Evolutionary conservation across 108 stramenopile genomes (phyloP).

Genomic region (Nannochloropsis gaditana): DNA sequence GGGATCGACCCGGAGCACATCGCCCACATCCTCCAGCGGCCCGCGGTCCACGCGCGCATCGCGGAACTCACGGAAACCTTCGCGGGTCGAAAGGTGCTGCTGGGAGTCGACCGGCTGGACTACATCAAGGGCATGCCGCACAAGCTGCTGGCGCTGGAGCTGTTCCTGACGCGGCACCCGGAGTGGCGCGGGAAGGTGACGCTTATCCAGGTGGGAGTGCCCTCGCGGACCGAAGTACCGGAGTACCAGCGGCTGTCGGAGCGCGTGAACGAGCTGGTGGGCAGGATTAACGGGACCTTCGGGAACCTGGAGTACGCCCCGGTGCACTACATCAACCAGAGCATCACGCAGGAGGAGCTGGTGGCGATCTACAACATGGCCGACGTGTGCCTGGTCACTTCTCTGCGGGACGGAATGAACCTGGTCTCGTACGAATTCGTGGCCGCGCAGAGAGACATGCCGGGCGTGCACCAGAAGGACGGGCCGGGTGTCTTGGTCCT

Average conservation of each 20-base stretch:
- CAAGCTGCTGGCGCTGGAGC: slow-evolving; percentile 49
- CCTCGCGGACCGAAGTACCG: slow-evolving; percentile 45
- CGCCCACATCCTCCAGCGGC: slow-evolving; percentile 27
- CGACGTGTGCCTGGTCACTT: slow-evolving; percentile 49
- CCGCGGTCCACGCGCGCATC: slow-evolving; percentile 43
- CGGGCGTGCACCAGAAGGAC: slow-evolving; percentile 23
- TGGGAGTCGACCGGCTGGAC: slow-evolving; percentile 50
- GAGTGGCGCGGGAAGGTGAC: slow-evolving; percentile 43
- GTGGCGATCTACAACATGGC: slow-evolving; percentile 54
- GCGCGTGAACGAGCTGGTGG: slow-evolving; percentile 48
- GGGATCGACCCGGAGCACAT: slow-evolving; percentile 50
- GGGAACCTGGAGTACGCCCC: slow-evolving; percentile 49
- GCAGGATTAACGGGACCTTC: slow-evolving; percentile 47
- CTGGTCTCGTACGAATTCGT: slow-evolving; percentile 52
- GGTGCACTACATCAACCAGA: slow-evolving; percentile 53
- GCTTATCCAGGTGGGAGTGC: slow-evolving; percentile 44
- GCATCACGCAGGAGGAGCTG: slow-evolving; percentile 49
- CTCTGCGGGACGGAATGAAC: slow-evolving; percentile 51
- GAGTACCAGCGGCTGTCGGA: slow-evolving; percentile 42
- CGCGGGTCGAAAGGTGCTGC: slow-evolving; percentile 41
- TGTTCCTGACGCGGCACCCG: slow-evolving; percentile 45
- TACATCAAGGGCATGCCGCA: slow-evolving; percentile 54
- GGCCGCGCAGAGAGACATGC: slow-evolving; percentile 40
- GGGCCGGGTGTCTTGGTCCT: slow-evolving; percentile 48
- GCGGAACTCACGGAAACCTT: slow-evolving; percentile 44